phyloP scores from a whole-genome alignment of 2,329 filamentous ascomycete genomes.

The Leptographium procerum region DNA sequence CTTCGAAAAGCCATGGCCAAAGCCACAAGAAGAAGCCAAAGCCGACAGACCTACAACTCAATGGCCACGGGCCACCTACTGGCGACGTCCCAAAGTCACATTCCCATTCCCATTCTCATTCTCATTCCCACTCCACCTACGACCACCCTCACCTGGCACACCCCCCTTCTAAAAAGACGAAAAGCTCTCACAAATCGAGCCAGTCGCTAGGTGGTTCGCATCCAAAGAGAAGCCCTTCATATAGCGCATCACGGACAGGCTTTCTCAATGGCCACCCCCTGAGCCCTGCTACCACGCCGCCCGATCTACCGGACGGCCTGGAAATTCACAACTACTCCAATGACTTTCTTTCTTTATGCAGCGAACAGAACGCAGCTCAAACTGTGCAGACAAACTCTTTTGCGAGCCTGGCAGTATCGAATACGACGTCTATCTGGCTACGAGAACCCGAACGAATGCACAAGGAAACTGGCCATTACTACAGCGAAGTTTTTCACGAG shows the following conservation, averaged over 20 bases:
- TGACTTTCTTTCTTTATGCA: slow-evolving; percentile 66
- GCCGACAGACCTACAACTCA: slow-evolving; percentile 54
- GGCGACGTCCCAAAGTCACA: slow-evolving; percentile 38
- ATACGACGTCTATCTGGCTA: slow-evolving; percentile 67
- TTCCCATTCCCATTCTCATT: no score
- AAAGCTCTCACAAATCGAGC: slow-evolving; percentile 68
- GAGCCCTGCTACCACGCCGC: slow-evolving; percentile 68
- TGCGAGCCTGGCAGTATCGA: slow-evolving; percentile 62
- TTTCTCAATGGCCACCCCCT: slow-evolving; percentile 42
- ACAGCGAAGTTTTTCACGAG: slow-evolving; percentile 56
- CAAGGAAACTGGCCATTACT: slow-evolving; percentile 53
- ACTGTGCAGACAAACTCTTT: slow-evolving; percentile 65
- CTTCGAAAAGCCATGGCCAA: slow-evolving; percentile 55
- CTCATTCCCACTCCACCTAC: slow-evolving; percentile 16
- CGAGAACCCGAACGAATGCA: slow-evolving; percentile 59
- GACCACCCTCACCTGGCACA: slow-evolving; percentile 17
- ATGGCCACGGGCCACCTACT: slow-evolving; percentile 50
- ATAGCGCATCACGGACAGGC: slow-evolving; percentile 44
- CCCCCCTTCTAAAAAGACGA: slow-evolving; percentile 65
- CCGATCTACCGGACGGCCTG: slow-evolving; percentile 51
- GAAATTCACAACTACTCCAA: slow-evolving; percentile 59
- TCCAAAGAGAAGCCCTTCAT: slow-evolving; percentile 52
- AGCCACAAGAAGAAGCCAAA: slow-evolving; percentile 76
- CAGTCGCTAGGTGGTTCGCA: slow-evolving; percentile 63
- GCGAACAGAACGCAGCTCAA: slow-evolving; percentile 41